Conservation (phyloP, 2,329 filamentous ascomycete genomes). For the Lachnellula willkommii region DNA sequence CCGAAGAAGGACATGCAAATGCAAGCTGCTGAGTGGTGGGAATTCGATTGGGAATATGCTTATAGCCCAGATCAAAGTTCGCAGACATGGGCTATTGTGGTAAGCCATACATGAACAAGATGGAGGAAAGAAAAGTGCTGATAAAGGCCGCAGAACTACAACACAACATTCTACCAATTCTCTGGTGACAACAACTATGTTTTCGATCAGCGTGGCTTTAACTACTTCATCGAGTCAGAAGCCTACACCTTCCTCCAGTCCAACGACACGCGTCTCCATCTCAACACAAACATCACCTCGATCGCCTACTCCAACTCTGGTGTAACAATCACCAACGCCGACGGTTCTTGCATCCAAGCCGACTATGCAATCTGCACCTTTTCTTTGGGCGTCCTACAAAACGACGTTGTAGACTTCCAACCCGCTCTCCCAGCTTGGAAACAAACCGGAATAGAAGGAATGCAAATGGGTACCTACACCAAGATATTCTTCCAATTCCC, state of each 20-base stretch:
- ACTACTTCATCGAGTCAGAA: slow-evolving; percentile 50
- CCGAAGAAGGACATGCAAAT: slow-evolving; percentile 50
- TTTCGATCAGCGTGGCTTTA: slow-evolving; percentile 57
- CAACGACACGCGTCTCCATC: slow-evolving; percentile 51
- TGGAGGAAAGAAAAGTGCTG: not conserved
- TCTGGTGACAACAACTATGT: slow-evolving; percentile 58
- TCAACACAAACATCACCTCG: slow-evolving; percentile 52
- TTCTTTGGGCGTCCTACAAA: slow-evolving; percentile 62
- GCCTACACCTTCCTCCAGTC: slow-evolving; percentile 51
- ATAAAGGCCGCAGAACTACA: slow-evolving; percentile 34
- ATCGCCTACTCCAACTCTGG: slow-evolving; percentile 46
- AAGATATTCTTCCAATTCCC: slow-evolving; percentile 66
- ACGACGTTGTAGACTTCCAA: slow-evolving; percentile 51
- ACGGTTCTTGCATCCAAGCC: slow-evolving; percentile 50
- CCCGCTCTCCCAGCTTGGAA: slow-evolving; percentile 61
- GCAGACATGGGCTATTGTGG: slow-evolving; percentile 22
- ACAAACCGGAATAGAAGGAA: slow-evolving; percentile 55
- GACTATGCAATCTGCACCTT: slow-evolving; percentile 63
- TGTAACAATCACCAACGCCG: slow-evolving; percentile 48
- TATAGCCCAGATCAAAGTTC: slow-evolving; percentile 40
- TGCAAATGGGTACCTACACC: slow-evolving; percentile 66
- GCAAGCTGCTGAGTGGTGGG: slow-evolving; percentile 58
- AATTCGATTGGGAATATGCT: slow-evolving; percentile 54
- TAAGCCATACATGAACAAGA: slow-evolving; percentile 6
- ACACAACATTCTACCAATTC: slow-evolving; percentile 58